These are phyloP conservation scores for Mycosphaerelloides madeirae DNA, from an alignment of 2,329 filamentous ascomycete species.

Conservation along the genomic window DNA sequence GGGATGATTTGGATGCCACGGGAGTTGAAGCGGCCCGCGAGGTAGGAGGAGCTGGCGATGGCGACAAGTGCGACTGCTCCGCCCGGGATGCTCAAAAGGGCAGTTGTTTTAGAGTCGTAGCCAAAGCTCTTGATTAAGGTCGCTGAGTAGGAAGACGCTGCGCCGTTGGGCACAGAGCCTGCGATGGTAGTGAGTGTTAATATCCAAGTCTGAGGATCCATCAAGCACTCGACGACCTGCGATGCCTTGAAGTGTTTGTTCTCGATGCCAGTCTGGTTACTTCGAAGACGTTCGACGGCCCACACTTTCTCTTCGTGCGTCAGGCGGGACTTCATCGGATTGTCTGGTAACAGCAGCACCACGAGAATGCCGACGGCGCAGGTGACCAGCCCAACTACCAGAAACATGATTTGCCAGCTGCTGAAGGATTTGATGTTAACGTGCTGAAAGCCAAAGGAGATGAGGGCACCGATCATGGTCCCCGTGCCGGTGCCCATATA, in stretches of 20 bases:
- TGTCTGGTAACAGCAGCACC: constrained; percentile 29
- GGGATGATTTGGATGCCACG: constrained; percentile 26
- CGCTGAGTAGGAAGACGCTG: constrained; percentile 35
- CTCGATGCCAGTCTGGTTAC: constrained; percentile 49
- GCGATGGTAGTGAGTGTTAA: constrained; percentile 35
- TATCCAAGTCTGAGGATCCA: constrained; percentile 43
- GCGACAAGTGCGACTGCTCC: constrained; percentile 47
- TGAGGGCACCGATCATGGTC: constrained; percentile 52
- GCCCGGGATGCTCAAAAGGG: constrained; percentile 52
- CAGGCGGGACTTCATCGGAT: constrained; percentile 28
- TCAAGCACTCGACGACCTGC: constrained; percentile 45
- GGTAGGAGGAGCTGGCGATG: constrained; percentile 25
- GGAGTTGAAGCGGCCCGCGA: constrained; percentile 28
- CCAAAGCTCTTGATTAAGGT: constrained; percentile 32
- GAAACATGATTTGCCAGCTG: constrained; percentile 52
- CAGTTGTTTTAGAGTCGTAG: constrained; percentile 26
- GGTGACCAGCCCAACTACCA: constrained; percentile 43
- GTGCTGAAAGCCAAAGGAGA: constrained; percentile 56
- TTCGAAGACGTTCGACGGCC: constrained; percentile 39
- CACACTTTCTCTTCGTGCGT: constrained; percentile 28
- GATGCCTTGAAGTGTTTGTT: constrained; percentile 47
- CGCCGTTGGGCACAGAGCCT: constrained; percentile 38
- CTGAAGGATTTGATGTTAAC: constrained; percentile 32
- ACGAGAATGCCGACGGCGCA: constrained; percentile 34
- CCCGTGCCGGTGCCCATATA: constrained; percentile 59